A percentile compares a stretch with the other conserved stretches of the same genome.
phyloP scores from a whole-genome alignment of 345 rosid species.

The Salix caprea region DNA sequence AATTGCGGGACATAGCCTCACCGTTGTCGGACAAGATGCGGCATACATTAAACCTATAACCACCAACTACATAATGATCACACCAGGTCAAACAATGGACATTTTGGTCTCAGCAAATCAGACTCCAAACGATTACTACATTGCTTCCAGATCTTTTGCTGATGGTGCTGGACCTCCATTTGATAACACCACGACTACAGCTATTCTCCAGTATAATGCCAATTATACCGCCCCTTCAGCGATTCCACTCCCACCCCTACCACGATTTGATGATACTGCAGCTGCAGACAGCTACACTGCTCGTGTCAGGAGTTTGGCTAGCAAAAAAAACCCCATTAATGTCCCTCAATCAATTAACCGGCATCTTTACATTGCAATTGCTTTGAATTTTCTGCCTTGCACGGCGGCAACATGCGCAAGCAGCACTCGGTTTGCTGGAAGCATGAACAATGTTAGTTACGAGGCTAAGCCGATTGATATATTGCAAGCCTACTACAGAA shows the following conservation, averaged over 20 bases:
- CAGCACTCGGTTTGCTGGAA: constrained; percentile 15
- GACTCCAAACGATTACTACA: constrained; percentile 62
- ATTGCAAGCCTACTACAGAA: constrained; percentile 45
- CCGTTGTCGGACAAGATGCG: constrained; percentile 34
- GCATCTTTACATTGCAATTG: constrained; percentile 17
- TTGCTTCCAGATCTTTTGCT: constrained; percentile 61
- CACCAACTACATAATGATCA: constrained; percentile 46
- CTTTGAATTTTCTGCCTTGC: constrained; percentile 24
- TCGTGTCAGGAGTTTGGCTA: constrained; percentile 16
- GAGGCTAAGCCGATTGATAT: constrained; percentile 18
- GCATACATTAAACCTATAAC: constrained; percentile 27
- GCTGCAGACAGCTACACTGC: constrained; percentile 20
- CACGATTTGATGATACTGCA: constrained; percentile 8
- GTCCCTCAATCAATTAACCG: constrained; percentile 25
- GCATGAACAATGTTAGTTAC: constrained; percentile 48
- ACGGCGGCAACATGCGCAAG: neutral
- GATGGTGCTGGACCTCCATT: constrained; percentile 29
- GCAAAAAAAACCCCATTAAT: constrained; percentile 13
- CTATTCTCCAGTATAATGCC: constrained; percentile 59
- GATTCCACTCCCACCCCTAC: constrained; percentile 28
- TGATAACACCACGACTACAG: constrained; percentile 78
- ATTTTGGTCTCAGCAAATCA: constrained; percentile 68
- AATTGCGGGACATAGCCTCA: constrained; percentile 33
- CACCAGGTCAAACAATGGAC: constrained; percentile 80
- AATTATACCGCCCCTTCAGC: constrained; percentile 18